Base-by-base conservation (phyloP, 2,329 filamentous ascomycete genomes). In the Pyrenochaeta sp. region DNA sequence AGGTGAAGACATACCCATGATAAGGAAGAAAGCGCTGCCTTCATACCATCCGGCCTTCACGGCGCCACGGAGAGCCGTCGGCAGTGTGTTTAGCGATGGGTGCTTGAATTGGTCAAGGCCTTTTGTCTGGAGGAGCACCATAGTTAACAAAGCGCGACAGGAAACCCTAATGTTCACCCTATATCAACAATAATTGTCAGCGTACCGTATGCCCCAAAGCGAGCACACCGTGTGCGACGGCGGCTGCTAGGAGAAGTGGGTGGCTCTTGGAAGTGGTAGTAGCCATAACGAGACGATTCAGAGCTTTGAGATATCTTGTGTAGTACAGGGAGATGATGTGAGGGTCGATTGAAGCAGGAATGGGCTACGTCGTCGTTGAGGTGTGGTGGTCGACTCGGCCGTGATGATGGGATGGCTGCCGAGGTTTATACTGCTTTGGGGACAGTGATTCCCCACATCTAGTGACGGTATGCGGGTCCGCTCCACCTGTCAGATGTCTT, bases 1-100 rank as follows among this genome's bases (percentile, higher is more conserved):
- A 27, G 13, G 8, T 2, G 14, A 27, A 43, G 13, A 38, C 58
- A 26, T 59, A 70, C 67, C 54, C 39, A 67, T 53, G 13, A 71
- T 66, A 3, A 60, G 38, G 31, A 71, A 68, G 55, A 69, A 71
- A 0, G 64, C 62, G 34, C 61, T 65, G 7, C 68, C 68, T 36
- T 71, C 66, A 32, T 68, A 71, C 68, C 67, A 71, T 7, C 67
- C 66, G 3, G 62, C 59, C 32, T 61, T 63, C n/a, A 65, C 55
- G 7, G 66, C 62, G 15, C 61, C 60, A 9, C 59, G 63, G 3
- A 71, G 55, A 4, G 47, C 20, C 2, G 45, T 28, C 1, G 67
- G 68, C 1, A 71, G 48, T 1, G 58, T 51, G 22, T 59, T 61
- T n/a, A 69, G 44, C 6, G 66, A 63, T 0, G 61, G 53, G 13